Conservation (phyloP, 257 asterid species). For the Forsythia viridissima region DNA sequence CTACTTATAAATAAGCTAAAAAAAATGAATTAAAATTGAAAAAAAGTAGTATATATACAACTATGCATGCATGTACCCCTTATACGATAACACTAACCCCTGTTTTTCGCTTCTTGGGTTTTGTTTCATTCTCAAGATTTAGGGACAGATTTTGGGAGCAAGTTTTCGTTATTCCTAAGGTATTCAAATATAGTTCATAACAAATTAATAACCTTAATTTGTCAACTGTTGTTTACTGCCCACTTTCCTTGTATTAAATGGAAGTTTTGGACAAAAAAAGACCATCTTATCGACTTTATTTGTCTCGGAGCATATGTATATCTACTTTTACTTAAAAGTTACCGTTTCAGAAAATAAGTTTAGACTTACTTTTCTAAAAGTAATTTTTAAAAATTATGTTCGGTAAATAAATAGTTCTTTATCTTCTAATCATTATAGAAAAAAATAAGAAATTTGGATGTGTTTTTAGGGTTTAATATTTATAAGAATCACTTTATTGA, state of each 20-base stretch:
- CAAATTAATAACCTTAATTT: background rate
- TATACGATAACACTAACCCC: conserved; percentile 1
- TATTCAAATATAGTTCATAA: background rate
- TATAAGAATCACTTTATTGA: too few species aligned
- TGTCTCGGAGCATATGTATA: too few species aligned
- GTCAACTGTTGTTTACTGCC: background rate
- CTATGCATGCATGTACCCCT: background rate
- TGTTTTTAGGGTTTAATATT: too few species aligned
- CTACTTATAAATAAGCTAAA: background rate
- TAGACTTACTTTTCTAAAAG: too few species aligned
- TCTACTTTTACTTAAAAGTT: too few species aligned
- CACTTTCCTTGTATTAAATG: background rate
- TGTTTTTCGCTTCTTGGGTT: conserved; percentile 4
- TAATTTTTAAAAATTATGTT: too few species aligned
- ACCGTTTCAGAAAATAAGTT: too few species aligned
- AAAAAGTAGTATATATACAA: background rate
- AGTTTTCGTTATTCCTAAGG: background rate
- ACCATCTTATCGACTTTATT: too few species aligned
- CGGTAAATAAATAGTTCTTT: too few species aligned
- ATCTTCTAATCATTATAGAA: too few species aligned
- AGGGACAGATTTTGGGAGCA: background rate
- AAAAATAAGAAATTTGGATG: too few species aligned
- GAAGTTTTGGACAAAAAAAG: background rate
- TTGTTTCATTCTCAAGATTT: background rate
- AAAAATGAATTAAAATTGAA: background rate